These are phyloP conservation scores for Candida dajiaensis DNA, from an alignment of 805 yeast genomes.

Conservation along the genomic window DNA sequence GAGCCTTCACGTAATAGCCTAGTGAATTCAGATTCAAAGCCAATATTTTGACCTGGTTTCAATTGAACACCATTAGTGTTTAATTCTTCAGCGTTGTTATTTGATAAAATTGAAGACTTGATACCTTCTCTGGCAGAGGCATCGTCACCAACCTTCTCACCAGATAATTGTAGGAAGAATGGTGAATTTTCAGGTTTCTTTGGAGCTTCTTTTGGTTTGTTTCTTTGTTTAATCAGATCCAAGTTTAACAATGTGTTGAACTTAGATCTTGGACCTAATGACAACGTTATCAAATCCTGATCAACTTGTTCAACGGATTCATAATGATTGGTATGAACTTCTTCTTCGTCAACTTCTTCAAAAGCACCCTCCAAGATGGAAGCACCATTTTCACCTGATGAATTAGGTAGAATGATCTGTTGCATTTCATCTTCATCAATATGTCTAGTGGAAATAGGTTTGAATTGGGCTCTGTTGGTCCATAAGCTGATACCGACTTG, in stretches of 20 bases:
- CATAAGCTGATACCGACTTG: slow-evolving; percentile 89
- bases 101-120: slow-evolving; percentile 15
- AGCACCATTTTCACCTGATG: slow-evolving; percentile 72
- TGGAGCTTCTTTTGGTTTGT: slow-evolving; percentile 85
- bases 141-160: slow-evolving; percentile 65
- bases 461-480: slow-evolving; percentile 87
- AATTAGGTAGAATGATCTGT: slow-evolving; percentile 59
- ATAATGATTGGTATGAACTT: slow-evolving; percentile 31
- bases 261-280: slow-evolving; percentile 71
- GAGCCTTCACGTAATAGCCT: slow-evolving; percentile 50
- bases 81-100: slow-evolving; percentile 1
- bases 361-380: slow-evolving; percentile 76
- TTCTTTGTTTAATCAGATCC: slow-evolving; percentile 79
- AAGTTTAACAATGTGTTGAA: slow-evolving; percentile 73
- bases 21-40: slow-evolving; percentile 74
- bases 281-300: slow-evolving; percentile 60
- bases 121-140: slow-evolving; percentile 41
- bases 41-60: slow-evolving; percentile 28
- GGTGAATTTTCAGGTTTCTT: slow-evolving; percentile 77
- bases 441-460: slow-evolving; percentile 66
- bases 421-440: slow-evolving; percentile 72
- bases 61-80: slow-evolving; percentile 10
- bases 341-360: slow-evolving; percentile 33
- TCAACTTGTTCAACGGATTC: slow-evolving; percentile 59
- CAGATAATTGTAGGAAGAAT: slow-evolving; percentile 70